Evolutionary conservation across 805 yeast genomes (phyloP).

Genomic region (Barnettozyma vustinii): DNA sequence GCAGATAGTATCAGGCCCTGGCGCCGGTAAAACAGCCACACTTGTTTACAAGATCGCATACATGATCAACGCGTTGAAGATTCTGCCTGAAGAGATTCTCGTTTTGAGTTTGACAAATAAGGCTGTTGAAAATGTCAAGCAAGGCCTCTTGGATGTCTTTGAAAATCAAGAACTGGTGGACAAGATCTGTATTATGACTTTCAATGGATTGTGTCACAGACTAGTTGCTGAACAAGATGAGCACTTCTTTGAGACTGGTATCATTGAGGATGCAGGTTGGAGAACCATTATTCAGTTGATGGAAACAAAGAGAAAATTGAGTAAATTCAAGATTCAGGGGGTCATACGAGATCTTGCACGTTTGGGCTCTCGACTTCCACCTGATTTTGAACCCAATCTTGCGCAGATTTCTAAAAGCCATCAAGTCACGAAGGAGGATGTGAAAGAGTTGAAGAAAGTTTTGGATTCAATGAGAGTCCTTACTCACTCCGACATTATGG

Average conservation of each 20-base stretch:
- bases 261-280: conserved; percentile 57
- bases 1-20: conserved; percentile 63
- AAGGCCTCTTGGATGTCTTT: conserved; percentile 27
- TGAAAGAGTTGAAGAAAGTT: conserved; percentile 7
- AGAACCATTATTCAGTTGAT: conserved; percentile 34
- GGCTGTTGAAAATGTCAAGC: conserved; percentile 47
- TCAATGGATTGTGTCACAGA: conserved; percentile 56
- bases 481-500: conserved; percentile 20
- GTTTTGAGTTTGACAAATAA: conserved; percentile 66
- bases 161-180: conserved; percentile 35
- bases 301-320: conserved; percentile 9
- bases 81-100: conserved; percentile 49
- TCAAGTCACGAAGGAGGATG: neutral
- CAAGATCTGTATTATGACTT: conserved; percentile 40
- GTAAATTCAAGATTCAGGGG: conserved; percentile 9
- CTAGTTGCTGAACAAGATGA: conserved; percentile 36
- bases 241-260: conserved; percentile 24
- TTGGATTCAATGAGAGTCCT: conserved; percentile 13
- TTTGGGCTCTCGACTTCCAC: neutral
- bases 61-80: conserved; percentile 31
- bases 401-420: neutral
- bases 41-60: conserved; percentile 47
- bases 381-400: neutral
- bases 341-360: neutral
- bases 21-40: conserved; percentile 67